phyloP scores from a whole-genome alignment of 768 basidiomycete genomes.

The Agaricus blazei region DNA sequence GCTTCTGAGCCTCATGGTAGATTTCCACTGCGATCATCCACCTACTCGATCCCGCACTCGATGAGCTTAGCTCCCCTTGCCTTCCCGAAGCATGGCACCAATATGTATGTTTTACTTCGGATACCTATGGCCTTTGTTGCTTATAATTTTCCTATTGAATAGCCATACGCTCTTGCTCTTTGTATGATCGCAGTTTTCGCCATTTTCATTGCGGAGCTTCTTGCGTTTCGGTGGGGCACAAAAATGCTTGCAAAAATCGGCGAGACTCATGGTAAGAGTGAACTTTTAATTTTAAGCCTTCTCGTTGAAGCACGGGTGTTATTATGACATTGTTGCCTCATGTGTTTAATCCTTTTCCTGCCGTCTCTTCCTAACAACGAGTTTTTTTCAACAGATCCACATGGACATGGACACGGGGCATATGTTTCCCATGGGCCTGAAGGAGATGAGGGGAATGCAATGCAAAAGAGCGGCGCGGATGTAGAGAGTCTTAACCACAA shows the following conservation, averaged over 20 bases:
- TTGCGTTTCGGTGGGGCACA: slow-evolving; percentile 86
- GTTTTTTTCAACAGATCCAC: slow-evolving; percentile 41
- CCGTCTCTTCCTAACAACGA: no score
- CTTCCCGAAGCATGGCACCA: slow-evolving; percentile 58
- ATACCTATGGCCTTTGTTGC: no score
- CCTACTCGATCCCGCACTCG: slow-evolving; percentile 70
- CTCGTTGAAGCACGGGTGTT: no score
- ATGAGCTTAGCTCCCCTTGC: slow-evolving; percentile 47
- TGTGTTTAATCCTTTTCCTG: no score
- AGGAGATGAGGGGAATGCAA: slow-evolving; percentile 16
- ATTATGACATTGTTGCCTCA: no score
- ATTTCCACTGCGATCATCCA: slow-evolving; percentile 91
- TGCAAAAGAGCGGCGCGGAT: slow-evolving; percentile 26
- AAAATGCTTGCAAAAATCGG: no score
- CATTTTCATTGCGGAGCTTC: slow-evolving; percentile 81
- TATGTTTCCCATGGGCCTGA: no score
- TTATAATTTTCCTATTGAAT: not conserved
- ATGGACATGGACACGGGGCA: slow-evolving; percentile 45
- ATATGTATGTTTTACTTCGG: not conserved
- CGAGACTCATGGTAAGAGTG: no score
- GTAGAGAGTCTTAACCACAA: no score
- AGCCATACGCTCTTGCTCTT: slow-evolving; percentile 83
- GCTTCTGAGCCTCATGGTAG: slow-evolving; percentile 25
- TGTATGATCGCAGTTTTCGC: slow-evolving; percentile 76
- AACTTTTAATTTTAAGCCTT: slow-evolving; percentile 15